Conservation (phyloP, 768 basidiomycete genomes). For the Suillus spraguei region DNA sequence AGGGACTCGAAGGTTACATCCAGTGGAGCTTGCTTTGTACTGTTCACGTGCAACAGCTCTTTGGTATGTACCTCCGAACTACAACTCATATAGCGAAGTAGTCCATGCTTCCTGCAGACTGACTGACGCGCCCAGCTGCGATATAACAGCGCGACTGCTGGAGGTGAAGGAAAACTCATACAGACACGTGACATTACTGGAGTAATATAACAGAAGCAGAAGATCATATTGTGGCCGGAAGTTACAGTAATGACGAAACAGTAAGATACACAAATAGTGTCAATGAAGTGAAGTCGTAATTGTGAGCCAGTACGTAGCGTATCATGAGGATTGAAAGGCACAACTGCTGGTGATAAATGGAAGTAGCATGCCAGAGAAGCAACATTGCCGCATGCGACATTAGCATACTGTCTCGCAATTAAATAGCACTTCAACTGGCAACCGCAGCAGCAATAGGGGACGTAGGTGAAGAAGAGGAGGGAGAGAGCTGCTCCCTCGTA, state of each 20-base stretch:
- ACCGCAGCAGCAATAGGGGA: slow-evolving; percentile 14
- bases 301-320: slow-evolving; percentile 10
- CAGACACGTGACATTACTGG: slow-evolving; percentile 19
- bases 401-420: slow-evolving; percentile 9
- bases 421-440: slow-evolving; percentile 15
- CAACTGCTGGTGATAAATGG: slow-evolving; percentile 13
- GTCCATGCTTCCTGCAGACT: slow-evolving; percentile 22
- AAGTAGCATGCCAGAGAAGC: slow-evolving; percentile 13
- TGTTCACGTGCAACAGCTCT: not conserved
- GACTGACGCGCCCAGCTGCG: slow-evolving; percentile 17
- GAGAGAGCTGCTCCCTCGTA: slow-evolving; percentile 17
- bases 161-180: slow-evolving; percentile 29
- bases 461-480: slow-evolving; percentile 18
- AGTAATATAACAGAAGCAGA: not conserved
- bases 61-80: slow-evolving; percentile 26
- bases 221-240: slow-evolving; percentile 2
- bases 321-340: slow-evolving; percentile 32
- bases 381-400: slow-evolving; percentile 14
- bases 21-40: slow-evolving; percentile 3
- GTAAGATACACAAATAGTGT: slow-evolving; percentile 17
- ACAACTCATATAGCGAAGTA: slow-evolving; percentile 29
- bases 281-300: slow-evolving; percentile 12
- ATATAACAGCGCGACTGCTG: slow-evolving; percentile 8
- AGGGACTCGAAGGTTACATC: slow-evolving; percentile 48
- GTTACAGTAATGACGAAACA: slow-evolving; percentile 10